Base-by-base conservation (phyloP, 73 alveolate species). In the Paramecium biaurelia region DNA sequence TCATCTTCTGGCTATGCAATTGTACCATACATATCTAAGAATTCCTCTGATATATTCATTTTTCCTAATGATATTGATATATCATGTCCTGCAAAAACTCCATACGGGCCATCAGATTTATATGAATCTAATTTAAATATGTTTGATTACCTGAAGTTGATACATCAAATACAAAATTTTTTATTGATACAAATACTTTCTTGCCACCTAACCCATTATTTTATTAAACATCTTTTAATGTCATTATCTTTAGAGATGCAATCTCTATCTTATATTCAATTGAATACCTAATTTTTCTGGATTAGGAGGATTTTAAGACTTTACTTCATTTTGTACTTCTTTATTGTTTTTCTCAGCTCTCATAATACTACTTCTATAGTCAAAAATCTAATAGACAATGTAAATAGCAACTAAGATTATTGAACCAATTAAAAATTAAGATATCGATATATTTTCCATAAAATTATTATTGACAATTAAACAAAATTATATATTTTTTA, bases 141-240 rank as follows among this genome's bases (percentile, higher is more conserved):
- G 4, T 14, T n/a, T 12, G n/a, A 20, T 72, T 37, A 72, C 86
- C 86, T 35, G 86, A 72, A 12, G 7, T 35, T 4, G 86, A 14
- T 20, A 72, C 86, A 72, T 72, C 86, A 72, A 72, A 72, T 72
- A 72, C 86, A 37, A 72, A 35, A 38, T 72, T 72, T 18, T 72
- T 72, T 12, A 72, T 72, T 34, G 86, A 20, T 21, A 72, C 63
- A 0, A 28, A 72, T 34, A 35, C 32, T 35, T 38, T 72, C 15
- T 72, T 72, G 10, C 59, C 56, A 15, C 30, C 14, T 38, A 4
- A 28, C 8, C 86, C 86, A 72, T 72, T 38, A 34, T 18, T 2
- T 1, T 72, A 7, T 35, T 72, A 18, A 10, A 72, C 86, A 34
- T 72, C 86, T 32, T 72, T n/a, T 72, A 72, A 72, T 35, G 86